Percentiles rank a stretch among this genome's conserved stretches.
Evolutionary conservation across 331 rosid genomes (phyloP).

Genomic region (Arachis monticola): DNA sequence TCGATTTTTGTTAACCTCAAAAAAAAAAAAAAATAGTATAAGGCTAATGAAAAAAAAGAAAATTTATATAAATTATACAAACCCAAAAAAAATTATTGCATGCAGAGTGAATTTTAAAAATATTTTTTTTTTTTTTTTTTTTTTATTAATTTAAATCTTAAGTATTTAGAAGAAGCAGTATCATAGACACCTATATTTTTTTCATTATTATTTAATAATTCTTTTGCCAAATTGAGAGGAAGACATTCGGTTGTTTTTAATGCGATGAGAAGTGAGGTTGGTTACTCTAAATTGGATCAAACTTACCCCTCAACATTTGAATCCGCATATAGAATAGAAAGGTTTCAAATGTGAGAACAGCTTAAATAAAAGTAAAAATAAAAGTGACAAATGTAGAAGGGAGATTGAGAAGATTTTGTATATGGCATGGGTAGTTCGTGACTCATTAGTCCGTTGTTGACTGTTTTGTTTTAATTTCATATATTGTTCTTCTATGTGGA

Average conservation of each 20-base stretch:
- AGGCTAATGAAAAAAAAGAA: no score
- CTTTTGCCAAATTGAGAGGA: neutral
- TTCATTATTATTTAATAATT: neutral
- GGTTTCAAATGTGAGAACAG: neutral
- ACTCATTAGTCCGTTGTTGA: conserved; percentile 36
- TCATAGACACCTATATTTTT: no score
- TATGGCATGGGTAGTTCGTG: neutral
- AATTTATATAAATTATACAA: no score
- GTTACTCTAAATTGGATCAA: neutral
- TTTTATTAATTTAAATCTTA: no score
- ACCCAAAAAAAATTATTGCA: no score
- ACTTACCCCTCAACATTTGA: neutral
- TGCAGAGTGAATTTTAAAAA: no score
- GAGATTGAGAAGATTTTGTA: neutral
- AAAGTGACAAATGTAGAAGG: neutral
- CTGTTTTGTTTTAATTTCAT: conserved; percentile 40
- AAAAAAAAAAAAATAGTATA: no score
- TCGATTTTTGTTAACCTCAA: no score
- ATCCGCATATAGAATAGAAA: neutral
- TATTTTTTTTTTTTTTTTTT: no score
- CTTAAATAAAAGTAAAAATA: no score
- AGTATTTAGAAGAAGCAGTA: no score
- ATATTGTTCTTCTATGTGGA: conserved; percentile 2
- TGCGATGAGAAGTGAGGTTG: neutral
- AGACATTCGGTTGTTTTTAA: conserved; percentile 23